These are phyloP conservation scores for Calonectria fujianensis DNA, from an alignment of 2,329 filamentous ascomycete species.

Conservation along the genomic window DNA sequence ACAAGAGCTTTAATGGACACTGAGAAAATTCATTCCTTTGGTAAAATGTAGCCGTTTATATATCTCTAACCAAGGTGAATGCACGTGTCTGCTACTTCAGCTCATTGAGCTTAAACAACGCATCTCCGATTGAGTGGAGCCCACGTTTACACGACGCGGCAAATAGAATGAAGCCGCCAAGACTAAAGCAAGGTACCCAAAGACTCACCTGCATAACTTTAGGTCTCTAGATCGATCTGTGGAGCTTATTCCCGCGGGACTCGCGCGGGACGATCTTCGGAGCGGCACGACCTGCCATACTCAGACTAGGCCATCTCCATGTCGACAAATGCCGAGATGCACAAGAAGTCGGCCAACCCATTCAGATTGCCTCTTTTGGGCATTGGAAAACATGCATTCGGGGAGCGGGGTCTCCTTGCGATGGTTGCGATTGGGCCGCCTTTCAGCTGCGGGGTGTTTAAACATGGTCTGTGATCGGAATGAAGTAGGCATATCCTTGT, in stretches of 20 bases:
- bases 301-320: neutral
- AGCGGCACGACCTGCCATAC: slow-evolving; percentile 2
- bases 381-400: neutral
- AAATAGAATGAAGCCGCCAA: neutral
- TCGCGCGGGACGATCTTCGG: neutral
- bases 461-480: neutral
- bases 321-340: neutral
- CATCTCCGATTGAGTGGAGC: neutral
- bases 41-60: neutral
- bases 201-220: neutral
- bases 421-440: neutral
- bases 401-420: neutral
- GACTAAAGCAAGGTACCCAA: neutral
- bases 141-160: neutral
- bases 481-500: neutral
- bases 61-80: neutral
- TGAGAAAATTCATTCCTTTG: too few species aligned
- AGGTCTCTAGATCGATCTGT: neutral
- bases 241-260: neutral
- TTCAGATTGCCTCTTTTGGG: neutral
- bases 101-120: neutral
- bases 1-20: neutral
- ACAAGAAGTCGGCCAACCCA: neutral
- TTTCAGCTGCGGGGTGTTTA: neutral
- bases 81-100: neutral